Evolutionary conservation across 305 asterid species (phyloP).

Genomic region (Nicotiana rustica): DNA sequence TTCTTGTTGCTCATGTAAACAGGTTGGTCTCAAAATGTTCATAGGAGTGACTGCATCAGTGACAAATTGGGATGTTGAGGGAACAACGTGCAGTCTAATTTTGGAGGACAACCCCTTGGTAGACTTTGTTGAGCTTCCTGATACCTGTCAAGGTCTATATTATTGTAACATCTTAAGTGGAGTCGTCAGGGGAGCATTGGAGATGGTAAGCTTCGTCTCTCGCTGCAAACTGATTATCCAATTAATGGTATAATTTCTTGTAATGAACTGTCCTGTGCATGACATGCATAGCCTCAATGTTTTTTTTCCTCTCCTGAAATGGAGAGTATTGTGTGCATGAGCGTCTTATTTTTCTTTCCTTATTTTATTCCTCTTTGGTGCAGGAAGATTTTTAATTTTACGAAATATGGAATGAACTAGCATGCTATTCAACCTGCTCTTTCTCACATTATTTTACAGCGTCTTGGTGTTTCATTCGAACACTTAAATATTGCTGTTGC

Average conservation of each 20-base stretch:
- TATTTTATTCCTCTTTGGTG: slow-evolving; percentile 5
- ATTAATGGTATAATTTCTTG: neutral
- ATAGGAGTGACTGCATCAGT: slow-evolving; percentile 91
- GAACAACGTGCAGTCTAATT: slow-evolving; percentile 91
- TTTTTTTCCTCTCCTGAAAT: neutral
- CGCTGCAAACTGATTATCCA: slow-evolving; percentile 12
- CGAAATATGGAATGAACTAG: slow-evolving; percentile 22
- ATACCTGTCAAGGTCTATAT: slow-evolving; percentile 91
- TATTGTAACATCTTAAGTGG: slow-evolving; percentile 96
- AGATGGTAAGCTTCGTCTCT: slow-evolving; percentile 54
- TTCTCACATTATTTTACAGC: neutral
- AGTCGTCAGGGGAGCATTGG: slow-evolving; percentile 56
- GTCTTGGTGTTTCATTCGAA: neutral
- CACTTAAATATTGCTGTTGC: neutral
- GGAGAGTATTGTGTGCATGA: slow-evolving; percentile 27
- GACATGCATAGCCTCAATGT: neutral
- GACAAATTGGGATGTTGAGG: slow-evolving; percentile 89
- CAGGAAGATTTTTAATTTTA: neutral
- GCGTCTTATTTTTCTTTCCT: neutral
- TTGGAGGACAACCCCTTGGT: slow-evolving; percentile 95
- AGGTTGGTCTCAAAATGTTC: slow-evolving; percentile 98
- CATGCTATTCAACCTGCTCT: neutral
- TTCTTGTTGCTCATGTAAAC: slow-evolving; percentile 34
- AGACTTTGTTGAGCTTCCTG: slow-evolving; percentile 98
- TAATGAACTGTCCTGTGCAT: slow-evolving; percentile 30